These are phyloP conservation scores for Solidago caesia DNA, from an alignment of 129 eudicot genomes.

Conservation along the genomic window DNA sequence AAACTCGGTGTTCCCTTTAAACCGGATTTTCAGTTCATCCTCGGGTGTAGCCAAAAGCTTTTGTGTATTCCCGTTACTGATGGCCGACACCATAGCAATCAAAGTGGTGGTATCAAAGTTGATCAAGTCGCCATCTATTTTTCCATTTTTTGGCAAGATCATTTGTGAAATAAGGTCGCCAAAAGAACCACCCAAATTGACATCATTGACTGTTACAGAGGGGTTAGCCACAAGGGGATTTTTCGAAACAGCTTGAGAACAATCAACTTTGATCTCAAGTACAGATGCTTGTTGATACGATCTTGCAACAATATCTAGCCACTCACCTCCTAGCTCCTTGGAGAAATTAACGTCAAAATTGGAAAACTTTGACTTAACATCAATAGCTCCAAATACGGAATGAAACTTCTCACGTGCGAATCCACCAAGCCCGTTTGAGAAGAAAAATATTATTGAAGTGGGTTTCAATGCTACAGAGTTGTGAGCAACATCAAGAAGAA, in stretches of 20 bases:
- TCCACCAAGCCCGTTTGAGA: constrained; percentile 60
- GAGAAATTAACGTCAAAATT: constrained; percentile 40
- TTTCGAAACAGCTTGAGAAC: constrained; percentile 20
- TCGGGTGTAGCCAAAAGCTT: constrained; percentile 70
- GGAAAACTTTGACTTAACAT: constrained; percentile 35
- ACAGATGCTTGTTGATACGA: constrained; percentile 53
- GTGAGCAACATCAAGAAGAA: constrained; percentile 58
- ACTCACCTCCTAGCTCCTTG: constrained; percentile 59
- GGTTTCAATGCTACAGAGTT: constrained; percentile 59
- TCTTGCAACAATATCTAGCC: constrained; percentile 58
- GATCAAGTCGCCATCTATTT: constrained; percentile 32
- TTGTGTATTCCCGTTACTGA: constrained; percentile 70
- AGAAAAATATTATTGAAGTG: constrained; percentile 58
- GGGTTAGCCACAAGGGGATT: constrained; percentile 24
- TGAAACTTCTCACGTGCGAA: constrained; percentile 36
- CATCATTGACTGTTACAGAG: constrained; percentile 7
- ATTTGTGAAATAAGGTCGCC: constrained; percentile 49
- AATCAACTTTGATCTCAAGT: constrained; percentile 48
- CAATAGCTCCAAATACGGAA: constrained; percentile 51
- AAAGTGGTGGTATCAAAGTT: constrained; percentile 95
- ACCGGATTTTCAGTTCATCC: constrained; percentile 50
- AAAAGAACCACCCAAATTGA: constrained; percentile 44
- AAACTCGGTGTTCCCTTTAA: constrained; percentile 74
- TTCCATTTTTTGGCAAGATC: constrained; percentile 20
- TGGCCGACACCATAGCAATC: constrained; percentile 85